Percentiles rank a stretch among this genome's conserved stretches.
phyloP scores from a whole-genome alignment of 2,329 filamentous ascomycete species.

The Colletotrichum viniferum region DNA sequence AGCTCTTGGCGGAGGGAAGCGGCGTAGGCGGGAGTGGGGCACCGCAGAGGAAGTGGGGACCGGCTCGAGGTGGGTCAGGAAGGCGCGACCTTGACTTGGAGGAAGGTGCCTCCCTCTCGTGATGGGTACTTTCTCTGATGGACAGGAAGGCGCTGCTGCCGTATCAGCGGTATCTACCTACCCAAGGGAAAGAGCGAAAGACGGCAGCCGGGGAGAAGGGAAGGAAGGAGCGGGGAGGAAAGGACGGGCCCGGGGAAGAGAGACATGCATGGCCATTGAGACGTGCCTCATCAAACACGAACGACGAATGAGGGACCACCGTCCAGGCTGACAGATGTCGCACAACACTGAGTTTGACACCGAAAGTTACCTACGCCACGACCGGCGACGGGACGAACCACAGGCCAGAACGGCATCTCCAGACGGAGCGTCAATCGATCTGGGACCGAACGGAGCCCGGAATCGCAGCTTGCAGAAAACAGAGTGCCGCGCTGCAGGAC shows the following conservation, averaged over 20 bases:
- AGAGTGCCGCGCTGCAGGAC: neutral
- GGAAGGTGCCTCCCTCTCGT: neutral
- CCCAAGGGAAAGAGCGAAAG: neutral
- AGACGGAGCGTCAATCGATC: neutral
- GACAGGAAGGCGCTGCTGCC: neutral
- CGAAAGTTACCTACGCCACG: neutral
- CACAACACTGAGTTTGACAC: neutral
- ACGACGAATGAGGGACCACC: neutral
- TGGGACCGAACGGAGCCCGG: neutral
- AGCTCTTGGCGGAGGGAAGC: constrained; percentile 19
- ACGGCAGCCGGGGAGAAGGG: neutral
- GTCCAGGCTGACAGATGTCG: neutral
- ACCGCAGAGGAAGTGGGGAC: constrained; percentile 3
- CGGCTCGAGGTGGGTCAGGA: neutral
- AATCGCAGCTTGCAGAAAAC: neutral
- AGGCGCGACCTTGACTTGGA: neutral
- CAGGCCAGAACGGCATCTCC: neutral
- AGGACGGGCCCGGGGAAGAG: neutral
- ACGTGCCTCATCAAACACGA: neutral
- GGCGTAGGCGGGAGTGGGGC: constrained; percentile 16
- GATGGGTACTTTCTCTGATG: neutral
- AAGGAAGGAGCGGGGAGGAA: neutral
- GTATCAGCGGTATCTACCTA: neutral
- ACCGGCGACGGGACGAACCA: neutral
- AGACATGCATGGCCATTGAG: neutral